Evolutionary conservation across 1,139 yeast species (phyloP).

Genomic region (Geotrichum phurueaensis): DNA sequence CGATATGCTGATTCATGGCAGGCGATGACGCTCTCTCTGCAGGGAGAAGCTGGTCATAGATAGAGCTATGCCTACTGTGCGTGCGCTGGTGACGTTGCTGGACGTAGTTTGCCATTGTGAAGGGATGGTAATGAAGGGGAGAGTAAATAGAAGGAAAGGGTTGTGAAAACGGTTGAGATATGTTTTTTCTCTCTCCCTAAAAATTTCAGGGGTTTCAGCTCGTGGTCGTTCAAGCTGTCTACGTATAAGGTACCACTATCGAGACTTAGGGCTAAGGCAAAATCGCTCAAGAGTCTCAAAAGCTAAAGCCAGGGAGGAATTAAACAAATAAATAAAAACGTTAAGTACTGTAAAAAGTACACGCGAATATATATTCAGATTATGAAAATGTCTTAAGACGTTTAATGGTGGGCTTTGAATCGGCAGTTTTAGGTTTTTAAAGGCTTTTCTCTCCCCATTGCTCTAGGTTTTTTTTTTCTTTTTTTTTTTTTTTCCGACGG

Average conservation of each 20-base stretch:
- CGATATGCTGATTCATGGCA: slow-evolving; percentile 5
- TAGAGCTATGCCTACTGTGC: slow-evolving; percentile 1
- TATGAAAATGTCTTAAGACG: neutral
- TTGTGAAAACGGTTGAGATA: neutral
- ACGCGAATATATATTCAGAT: no score
- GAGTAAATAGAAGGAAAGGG: neutral
- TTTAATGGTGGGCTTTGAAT: neutral
- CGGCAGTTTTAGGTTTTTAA: neutral
- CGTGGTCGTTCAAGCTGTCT: neutral
- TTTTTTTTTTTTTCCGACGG: neutral
- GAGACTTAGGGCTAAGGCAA: neutral
- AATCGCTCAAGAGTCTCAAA: neutral
- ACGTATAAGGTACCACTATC: neutral
- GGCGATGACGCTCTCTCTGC: slow-evolving; percentile 1
- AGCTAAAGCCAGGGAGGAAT: neutral
- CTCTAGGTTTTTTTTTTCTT: neutral
- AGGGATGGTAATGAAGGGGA: neutral
- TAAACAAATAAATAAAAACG: neutral
- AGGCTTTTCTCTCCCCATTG: neutral
- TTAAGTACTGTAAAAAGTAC: no score
- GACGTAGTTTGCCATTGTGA: neutral
- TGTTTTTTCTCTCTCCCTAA: neutral
- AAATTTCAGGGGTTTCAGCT: neutral
- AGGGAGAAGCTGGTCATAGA: slow-evolving; percentile 1
- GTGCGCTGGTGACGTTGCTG: slow-evolving; percentile 3